Evolutionary conservation across 768 basidiomycete genomes (phyloP), one percentile per base, ranked within the genome.

Genomic region (Sutorius australiensis): DNA sequence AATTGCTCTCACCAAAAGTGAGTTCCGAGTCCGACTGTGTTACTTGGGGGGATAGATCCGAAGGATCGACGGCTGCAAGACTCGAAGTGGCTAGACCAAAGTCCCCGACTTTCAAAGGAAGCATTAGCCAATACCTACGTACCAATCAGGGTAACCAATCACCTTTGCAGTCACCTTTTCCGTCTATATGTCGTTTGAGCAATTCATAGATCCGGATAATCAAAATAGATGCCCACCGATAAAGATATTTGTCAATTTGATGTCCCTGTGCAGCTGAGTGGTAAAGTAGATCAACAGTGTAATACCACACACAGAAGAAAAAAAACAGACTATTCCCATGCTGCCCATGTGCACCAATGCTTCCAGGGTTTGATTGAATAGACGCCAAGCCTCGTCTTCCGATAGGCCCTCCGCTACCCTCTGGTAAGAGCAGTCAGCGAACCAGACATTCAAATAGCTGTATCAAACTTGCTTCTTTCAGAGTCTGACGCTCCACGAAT

Each of bases 181-280:
- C 86, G 65, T 92, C 89, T 91, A 33, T 52, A 37, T 6, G 9
- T 0, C 17, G 1, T 16, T 41, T 54, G n/a, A 52, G 43, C n/a
- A 31, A 48, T 27, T 11, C 38, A 31, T 37, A 27, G 19, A 38
- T 41, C 21, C 6, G 38, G 27, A 2, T 12, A 45, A 31, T 31
- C 21, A 12, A 41, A 50, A 28, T 12, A 13, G 14, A n/a, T 6
- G 67, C 79, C 30, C 59, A 91, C 92, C 91, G 46, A 95, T 92
- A 69, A 98, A 92, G 57, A 98, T 93, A 62, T 98, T 98, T 0
- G 88, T 89, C 13, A 92, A 73, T 67, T 98, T 98, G 67, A 98
- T 89, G 67, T 97, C 94, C 46, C 89, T 77, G 69, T 92, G 89
- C 48, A 92, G 70, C 81, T 83, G 48, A n/a, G 37, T n/a, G 37